Conservation (phyloP, 257 asterid genomes). For the Buddleja alternifolia region DNA sequence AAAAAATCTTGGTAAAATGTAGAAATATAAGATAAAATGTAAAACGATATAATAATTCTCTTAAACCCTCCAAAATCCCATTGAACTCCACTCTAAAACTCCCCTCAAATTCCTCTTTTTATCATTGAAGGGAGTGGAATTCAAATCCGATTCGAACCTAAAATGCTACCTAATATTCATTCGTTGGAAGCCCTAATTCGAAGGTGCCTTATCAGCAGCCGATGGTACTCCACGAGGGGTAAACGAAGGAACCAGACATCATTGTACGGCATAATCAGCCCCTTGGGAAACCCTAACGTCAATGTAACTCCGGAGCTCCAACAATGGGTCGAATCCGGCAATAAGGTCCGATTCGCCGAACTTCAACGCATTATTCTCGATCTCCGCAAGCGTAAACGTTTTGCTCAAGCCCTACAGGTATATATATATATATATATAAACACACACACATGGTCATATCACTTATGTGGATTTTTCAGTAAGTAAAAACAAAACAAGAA, state of each 20-base stretch:
- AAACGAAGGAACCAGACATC: constrained; percentile 39
- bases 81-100: background rate
- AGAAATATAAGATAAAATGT: too few relatives aligned
- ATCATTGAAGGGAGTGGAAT: background rate
- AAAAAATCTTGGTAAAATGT: too few relatives aligned
- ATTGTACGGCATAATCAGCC: constrained; percentile 74
- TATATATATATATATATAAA: background rate
- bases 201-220: constrained; percentile 31
- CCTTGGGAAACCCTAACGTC: constrained; percentile 68
- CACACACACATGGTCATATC: too few relatives aligned
- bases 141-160: background rate
- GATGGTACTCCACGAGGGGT: constrained; percentile 47
- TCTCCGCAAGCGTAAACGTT: constrained; percentile 83
- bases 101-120: background rate
- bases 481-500: background rate
- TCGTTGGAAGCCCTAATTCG: constrained; percentile 33
- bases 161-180: constrained; percentile 39
- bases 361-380: constrained; percentile 72
- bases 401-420: constrained; percentile 82
- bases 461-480: too few relatives aligned
- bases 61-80: constrained; percentile 30
- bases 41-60: too few relatives aligned
- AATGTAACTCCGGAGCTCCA: constrained; percentile 67
- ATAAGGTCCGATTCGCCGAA: constrained; percentile 70
- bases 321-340: constrained; percentile 61